These are phyloP conservation scores for Mucor racemosus DNA, from an alignment of 371 early-diverging fungal genomes.

Conservation along the genomic window DNA sequence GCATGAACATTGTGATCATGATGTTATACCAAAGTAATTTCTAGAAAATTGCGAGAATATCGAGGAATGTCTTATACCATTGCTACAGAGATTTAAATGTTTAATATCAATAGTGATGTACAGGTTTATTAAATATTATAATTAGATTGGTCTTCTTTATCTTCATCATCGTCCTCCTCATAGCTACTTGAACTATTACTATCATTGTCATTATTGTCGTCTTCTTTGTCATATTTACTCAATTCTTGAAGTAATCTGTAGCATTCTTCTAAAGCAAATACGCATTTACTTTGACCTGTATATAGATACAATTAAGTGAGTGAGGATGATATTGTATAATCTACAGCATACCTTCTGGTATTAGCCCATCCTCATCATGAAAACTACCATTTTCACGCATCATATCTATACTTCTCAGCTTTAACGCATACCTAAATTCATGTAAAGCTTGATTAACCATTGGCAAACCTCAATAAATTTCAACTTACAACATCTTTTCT, in stretches of 20 bases:
- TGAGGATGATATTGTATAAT: neutral
- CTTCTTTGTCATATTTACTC: neutral
- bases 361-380: slow-evolving; percentile 75
- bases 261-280: slow-evolving; percentile 14
- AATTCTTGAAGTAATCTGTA: slow-evolving; percentile 14
- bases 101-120: neutral
- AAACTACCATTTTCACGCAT: slow-evolving; percentile 86
- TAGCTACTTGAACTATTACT: neutral
- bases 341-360: slow-evolving; percentile 73
- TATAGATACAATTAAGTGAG: neutral
- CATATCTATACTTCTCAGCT: slow-evolving; percentile 52
- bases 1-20: neutral
- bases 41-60: too few species aligned
- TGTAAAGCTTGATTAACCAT: neutral
- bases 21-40: neutral
- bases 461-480: neutral
- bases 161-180: neutral
- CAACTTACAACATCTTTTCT: slow-evolving; percentile 19
- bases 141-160: neutral
- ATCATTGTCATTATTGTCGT: neutral
- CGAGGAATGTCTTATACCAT: too few species aligned
- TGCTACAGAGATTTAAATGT: too few species aligned
- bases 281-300: slow-evolving; percentile 15
- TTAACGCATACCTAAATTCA: slow-evolving; percentile 10
- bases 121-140: neutral